Percentiles rank a stretch among this genome's conserved stretches.
phyloP scores from a whole-genome alignment of 2,329 filamentous ascomycete genomes.

The Byssoonygena ceratinophila region DNA sequence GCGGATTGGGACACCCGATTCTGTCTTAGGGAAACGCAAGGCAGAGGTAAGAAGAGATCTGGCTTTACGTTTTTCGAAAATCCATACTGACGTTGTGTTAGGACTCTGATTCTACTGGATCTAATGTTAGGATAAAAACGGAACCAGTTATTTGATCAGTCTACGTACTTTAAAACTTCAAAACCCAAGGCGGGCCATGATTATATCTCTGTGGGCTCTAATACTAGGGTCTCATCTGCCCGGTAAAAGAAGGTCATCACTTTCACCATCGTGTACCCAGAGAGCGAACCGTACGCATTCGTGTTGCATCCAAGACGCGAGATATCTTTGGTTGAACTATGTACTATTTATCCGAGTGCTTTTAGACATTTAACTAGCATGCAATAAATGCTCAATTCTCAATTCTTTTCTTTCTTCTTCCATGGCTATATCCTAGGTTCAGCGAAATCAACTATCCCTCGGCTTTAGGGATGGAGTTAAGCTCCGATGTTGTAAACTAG shows the following conservation, averaged over 20 bases:
- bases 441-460: background rate
- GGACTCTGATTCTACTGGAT: slow-evolving; percentile 29
- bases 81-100: slow-evolving; percentile 13
- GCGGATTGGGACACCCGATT: slow-evolving; percentile 46
- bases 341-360: background rate
- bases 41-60: slow-evolving; percentile 46
- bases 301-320: background rate
- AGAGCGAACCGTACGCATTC: background rate
- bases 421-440: background rate
- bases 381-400: background rate
- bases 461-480: background rate
- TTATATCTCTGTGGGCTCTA: background rate
- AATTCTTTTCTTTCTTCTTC: background rate
- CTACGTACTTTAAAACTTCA: slow-evolving; percentile 1
- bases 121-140: slow-evolving; percentile 33
- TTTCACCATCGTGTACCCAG: background rate
- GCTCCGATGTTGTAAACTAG: background rate
- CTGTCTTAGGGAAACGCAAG: slow-evolving; percentile 62
- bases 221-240: background rate
- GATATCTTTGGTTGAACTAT: background rate
- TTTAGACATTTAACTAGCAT: slow-evolving; percentile 3
- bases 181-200: background rate
- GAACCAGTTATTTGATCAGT: slow-evolving; percentile 25
- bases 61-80: background rate
- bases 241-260: too few relatives aligned